Conservation (phyloP, 225 moss, liverwort and hornwort genomes). For the Takakia lepidozioides region DNA sequence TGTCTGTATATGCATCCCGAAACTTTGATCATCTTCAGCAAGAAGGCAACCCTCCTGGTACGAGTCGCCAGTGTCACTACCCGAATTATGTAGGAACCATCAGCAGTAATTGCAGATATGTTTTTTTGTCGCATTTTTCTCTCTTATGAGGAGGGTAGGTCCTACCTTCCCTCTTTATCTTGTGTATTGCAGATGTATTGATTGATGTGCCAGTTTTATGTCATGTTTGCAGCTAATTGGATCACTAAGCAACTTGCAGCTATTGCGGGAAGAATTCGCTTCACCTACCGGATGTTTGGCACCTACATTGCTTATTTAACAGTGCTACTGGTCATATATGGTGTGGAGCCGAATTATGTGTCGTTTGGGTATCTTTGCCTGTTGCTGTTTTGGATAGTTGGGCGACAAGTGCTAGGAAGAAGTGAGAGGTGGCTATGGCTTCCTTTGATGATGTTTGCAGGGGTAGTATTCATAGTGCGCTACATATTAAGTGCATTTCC, state of each 20-base stretch:
- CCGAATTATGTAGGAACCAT: not conserved
- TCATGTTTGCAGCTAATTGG: slow-evolving; percentile 27
- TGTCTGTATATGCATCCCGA: slow-evolving; percentile 24
- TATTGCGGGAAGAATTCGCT: slow-evolving; percentile 18
- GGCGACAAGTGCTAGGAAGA: slow-evolving; percentile 24
- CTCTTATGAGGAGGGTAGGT: no score
- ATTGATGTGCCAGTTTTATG: no score
- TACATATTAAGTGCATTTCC: slow-evolving; percentile 38
- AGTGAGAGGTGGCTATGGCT: slow-evolving; percentile 23
- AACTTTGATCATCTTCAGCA: slow-evolving; percentile 15
- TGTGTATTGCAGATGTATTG: no score
- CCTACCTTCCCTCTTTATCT: no score
- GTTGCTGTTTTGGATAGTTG: slow-evolving; percentile 28
- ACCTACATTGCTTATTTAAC: slow-evolving; percentile 36
- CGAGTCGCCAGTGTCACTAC: no score
- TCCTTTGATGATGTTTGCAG: slow-evolving; percentile 29
- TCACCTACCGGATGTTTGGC: slow-evolving; percentile 29
- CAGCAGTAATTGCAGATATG: no score
- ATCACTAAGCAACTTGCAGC: slow-evolving; percentile 22
- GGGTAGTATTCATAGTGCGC: slow-evolving; percentile 21
- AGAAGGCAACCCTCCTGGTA: slow-evolving; percentile 18
- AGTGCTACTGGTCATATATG: slow-evolving; percentile 29
- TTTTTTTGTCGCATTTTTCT: no score
- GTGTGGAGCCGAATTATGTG: slow-evolving; percentile 19
- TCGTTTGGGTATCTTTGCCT: slow-evolving; percentile 33